Evolutionary conservation across 176 grass and related monocot genomes (phyloP).

Genomic region (Bromus sterilis): DNA sequence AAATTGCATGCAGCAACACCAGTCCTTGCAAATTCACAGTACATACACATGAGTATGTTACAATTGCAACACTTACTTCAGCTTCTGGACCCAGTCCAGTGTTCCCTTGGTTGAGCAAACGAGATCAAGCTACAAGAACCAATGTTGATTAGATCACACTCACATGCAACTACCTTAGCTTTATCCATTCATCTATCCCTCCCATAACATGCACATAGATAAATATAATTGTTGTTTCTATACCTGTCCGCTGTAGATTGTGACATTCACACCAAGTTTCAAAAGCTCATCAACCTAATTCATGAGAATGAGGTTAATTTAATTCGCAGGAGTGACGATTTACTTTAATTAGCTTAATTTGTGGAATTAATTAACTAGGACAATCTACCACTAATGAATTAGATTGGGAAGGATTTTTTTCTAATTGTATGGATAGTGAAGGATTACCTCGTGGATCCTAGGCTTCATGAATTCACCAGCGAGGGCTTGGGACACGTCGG

Average conservation of each 20-base stretch:
- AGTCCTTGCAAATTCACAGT: background rate
- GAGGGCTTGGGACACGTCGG: conserved; percentile 41
- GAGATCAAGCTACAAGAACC: background rate
- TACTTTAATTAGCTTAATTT: background rate
- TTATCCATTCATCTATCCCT: no score
- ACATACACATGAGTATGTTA: background rate
- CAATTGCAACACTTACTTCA: background rate
- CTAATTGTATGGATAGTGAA: no score
- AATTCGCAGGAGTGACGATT: background rate
- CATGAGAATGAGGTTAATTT: background rate
- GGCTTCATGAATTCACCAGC: conserved; percentile 74
- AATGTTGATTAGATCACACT: no score
- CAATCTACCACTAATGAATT: no score
- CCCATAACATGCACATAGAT: no score
- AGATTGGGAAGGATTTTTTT: no score
- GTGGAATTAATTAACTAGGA: no score
- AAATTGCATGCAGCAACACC: background rate
- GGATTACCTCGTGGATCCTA: conserved; percentile 48
- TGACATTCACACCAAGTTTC: conserved; percentile 53
- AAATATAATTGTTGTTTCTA: background rate
- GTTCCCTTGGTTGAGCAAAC: background rate
- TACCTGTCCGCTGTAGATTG: conserved; percentile 82
- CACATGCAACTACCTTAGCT: no score
- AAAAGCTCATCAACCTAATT: conserved; percentile 76
- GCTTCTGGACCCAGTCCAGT: background rate